Percentiles rank a stretch among this genome's conserved stretches.
These are phyloP conservation scores for Puccinia triticina DNA, from an alignment of 1,284 basidiomycete genomes.

Conservation along the genomic window DNA sequence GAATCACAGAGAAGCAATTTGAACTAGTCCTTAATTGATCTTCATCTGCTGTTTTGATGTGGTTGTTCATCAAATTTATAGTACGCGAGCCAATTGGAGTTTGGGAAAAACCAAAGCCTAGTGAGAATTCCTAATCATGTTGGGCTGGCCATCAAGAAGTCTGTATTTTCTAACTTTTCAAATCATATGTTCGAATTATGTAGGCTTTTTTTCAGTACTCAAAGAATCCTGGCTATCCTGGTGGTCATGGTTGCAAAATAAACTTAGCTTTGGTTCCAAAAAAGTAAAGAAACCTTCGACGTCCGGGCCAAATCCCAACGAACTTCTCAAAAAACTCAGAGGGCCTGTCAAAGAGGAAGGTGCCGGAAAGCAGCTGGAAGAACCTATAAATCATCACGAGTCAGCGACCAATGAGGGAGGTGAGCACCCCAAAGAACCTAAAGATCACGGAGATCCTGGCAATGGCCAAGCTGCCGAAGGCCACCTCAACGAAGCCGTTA, in stretches of 20 bases:
- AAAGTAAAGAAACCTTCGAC: background rate
- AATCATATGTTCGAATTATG: background rate
- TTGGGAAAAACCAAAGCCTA: background rate
- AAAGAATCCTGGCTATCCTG: background rate
- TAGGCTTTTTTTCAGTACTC: background rate
- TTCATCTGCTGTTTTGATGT: background rate
- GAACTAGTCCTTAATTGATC: too few relatives aligned
- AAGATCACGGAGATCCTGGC: too few relatives aligned
- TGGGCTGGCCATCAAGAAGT: background rate
- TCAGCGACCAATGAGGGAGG: background rate
- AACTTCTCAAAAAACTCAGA: constrained; percentile 8
- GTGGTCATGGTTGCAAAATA: background rate
- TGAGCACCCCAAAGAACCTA: too few relatives aligned
- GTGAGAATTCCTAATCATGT: background rate
- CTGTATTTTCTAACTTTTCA: background rate
- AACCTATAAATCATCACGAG: background rate
- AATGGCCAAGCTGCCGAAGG: too few relatives aligned
- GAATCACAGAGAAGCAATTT: background rate
- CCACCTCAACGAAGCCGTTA: too few relatives aligned
- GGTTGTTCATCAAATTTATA: background rate
- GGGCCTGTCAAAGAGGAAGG: background rate
- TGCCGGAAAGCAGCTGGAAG: background rate
- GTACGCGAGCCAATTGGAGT: background rate
- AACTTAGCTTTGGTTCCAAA: background rate
- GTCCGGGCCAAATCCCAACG: background rate